phyloP scores from a whole-genome alignment of 371 early-diverging fungal species.

The Mucor saturninus region DNA sequence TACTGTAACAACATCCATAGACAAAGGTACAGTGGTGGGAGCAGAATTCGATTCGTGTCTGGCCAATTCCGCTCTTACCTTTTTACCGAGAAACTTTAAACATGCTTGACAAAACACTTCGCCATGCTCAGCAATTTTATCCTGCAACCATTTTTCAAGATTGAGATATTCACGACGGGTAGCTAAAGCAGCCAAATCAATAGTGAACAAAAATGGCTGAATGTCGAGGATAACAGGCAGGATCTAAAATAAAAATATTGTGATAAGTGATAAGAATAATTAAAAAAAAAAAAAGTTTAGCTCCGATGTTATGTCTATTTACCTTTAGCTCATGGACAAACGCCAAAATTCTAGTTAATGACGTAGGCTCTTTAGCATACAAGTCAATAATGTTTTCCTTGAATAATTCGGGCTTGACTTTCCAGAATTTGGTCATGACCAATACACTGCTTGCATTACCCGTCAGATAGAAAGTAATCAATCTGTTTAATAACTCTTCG shows the following conservation, averaged over 20 bases:
- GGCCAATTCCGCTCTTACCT: conserved; percentile 58
- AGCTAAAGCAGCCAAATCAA: conserved; percentile 87
- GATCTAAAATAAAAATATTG: conserved; percentile 46
- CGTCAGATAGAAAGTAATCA: conserved; percentile 71
- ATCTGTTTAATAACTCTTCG: conserved; percentile 69
- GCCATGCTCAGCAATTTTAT: conserved; percentile 69
- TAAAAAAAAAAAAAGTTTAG: background rate
- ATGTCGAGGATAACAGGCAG: conserved; percentile 74
- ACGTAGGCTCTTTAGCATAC: conserved; percentile 74
- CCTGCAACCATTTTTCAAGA: conserved; percentile 88
- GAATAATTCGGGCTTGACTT: conserved; percentile 64
- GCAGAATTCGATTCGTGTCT: conserved; percentile 44
- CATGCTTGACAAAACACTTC: conserved; percentile 75
- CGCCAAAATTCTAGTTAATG: conserved; percentile 78
- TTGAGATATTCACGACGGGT: conserved; percentile 81
- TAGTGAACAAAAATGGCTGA: conserved; percentile 73
- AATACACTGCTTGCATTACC: conserved; percentile 72
- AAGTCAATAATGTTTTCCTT: conserved; percentile 73
- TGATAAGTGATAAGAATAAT: background rate
- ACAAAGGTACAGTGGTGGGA: conserved; percentile 61
- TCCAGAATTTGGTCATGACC: conserved; percentile 81
- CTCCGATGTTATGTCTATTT: conserved; percentile 7
- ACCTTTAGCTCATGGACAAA: conserved; percentile 85
- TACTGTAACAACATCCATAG: conserved; percentile 70
- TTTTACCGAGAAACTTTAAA: conserved; percentile 79